phyloP scores from a whole-genome alignment of 257 asterid species.

The Nicotiana knightiana region DNA sequence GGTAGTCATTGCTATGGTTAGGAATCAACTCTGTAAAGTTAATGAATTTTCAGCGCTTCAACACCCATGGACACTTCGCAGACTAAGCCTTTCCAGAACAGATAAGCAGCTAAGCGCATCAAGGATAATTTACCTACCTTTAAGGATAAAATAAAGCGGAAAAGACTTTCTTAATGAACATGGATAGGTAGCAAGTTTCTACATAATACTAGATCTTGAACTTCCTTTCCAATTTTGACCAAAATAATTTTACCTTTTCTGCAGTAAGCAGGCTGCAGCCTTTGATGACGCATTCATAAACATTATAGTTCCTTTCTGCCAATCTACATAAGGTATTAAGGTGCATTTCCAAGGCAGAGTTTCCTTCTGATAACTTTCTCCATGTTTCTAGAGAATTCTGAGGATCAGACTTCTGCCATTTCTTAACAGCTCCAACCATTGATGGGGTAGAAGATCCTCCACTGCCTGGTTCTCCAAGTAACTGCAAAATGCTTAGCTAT shows the following conservation, averaged over 20 bases:
- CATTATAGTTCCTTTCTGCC: constrained; percentile 52
- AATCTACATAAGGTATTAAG: constrained; percentile 51
- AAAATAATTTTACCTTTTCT: constrained; percentile 49
- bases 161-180: neutral
- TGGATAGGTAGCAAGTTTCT: neutral
- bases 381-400: constrained; percentile 67
- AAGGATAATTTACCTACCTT: neutral
- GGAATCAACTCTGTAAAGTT: neutral
- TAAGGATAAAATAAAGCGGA: neutral
- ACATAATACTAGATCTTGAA: neutral
- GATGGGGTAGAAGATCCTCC: constrained; percentile 99
- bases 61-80: neutral
- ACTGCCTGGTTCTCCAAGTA: constrained; percentile 96
- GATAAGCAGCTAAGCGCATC: neutral
- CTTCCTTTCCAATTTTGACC: constrained; percentile 5
- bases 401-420: constrained; percentile 94
- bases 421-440: constrained; percentile 98
- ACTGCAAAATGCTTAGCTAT: constrained; percentile 39
- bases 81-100: neutral
- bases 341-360: constrained; percentile 67
- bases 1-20: neutral
- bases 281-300: constrained; percentile 43
- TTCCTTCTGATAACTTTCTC: constrained; percentile 76
- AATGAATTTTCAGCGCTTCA: constrained; percentile 1
- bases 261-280: constrained; percentile 58